Evolutionary conservation across 176 grass and related monocot species (phyloP).

Genomic region (Musa schizocarpa): DNA sequence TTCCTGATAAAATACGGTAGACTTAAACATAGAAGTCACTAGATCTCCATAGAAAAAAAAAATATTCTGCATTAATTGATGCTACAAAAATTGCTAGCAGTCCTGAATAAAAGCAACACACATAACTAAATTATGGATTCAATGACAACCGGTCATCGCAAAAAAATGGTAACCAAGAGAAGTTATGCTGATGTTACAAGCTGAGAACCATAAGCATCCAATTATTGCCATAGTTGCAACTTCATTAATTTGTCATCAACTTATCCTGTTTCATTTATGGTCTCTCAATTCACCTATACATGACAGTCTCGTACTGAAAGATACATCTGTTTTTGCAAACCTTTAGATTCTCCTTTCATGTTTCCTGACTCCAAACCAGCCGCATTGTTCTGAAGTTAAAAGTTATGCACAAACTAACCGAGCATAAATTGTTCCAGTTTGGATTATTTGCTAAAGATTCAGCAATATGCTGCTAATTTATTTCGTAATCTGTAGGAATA

Average conservation of each 20-base stretch:
- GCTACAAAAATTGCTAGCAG: neutral
- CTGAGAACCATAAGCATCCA: too few relatives aligned
- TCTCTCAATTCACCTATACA: neutral
- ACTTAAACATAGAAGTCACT: too few relatives aligned
- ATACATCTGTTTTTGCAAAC: neutral
- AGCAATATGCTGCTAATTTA: neutral
- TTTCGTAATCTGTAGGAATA: neutral
- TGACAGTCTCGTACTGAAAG: neutral
- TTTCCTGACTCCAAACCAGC: neutral
- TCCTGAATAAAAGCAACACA: neutral
- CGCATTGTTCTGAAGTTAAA: neutral
- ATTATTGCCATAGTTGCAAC: neutral
- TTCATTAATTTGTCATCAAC: neutral
- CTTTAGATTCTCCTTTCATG: neutral
- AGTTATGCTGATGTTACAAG: neutral
- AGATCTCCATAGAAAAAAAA: too few relatives aligned
- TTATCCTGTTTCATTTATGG: neutral
- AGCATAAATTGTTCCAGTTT: neutral
- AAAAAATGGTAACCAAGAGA: neutral
- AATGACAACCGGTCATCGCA: neutral
- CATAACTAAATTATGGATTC: neutral
- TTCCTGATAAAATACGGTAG: too few relatives aligned
- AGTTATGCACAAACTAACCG: neutral
- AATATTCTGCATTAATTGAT: too few relatives aligned
- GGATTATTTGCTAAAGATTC: neutral